phyloP scores from a whole-genome alignment of 192 early-diverging fungal species.

The Backusella tarrabulga region DNA sequence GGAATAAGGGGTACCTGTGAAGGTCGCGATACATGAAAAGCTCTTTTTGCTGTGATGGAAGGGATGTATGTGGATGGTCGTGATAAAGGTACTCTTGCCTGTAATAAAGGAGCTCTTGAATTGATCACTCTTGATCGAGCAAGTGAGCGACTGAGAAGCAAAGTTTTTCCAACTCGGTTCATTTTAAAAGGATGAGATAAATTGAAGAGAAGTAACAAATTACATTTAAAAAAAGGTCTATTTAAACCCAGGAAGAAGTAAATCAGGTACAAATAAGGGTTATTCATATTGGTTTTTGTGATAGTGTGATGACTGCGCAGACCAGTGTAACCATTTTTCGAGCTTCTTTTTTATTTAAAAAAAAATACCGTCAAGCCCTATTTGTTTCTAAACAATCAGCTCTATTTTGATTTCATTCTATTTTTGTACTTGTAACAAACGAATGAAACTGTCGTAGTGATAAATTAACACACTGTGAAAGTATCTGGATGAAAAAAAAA shows the following conservation, averaged over 20 bases:
- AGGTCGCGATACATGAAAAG: constrained; percentile 29
- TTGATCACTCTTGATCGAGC: not conserved
- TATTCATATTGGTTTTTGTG: not conserved
- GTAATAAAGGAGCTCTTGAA: not conserved
- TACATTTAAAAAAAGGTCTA: too few species aligned
- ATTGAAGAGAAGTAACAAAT: not conserved
- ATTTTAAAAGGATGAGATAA: not conserved
- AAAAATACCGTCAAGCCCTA: too few species aligned
- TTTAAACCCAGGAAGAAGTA: not conserved
- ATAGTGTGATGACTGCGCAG: not conserved
- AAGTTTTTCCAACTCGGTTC: not conserved
- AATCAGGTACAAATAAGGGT: not conserved
- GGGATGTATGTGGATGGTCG: not conserved
- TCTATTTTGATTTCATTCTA: too few species aligned
- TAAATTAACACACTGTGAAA: too few species aligned
- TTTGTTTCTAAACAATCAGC: too few species aligned
- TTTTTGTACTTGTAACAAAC: too few species aligned
- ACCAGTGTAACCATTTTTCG: not conserved
- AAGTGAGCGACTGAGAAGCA: not conserved
- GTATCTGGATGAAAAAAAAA: too few species aligned
- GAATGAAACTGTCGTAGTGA: too few species aligned
- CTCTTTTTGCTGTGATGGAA: not conserved
- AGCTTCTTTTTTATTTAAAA: too few species aligned
- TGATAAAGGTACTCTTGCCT: not conserved
- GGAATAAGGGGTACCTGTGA: constrained; percentile 27